Base-by-base conservation (phyloP, 179 eudicot genomes). In the Dionaea muscipula region DNA sequence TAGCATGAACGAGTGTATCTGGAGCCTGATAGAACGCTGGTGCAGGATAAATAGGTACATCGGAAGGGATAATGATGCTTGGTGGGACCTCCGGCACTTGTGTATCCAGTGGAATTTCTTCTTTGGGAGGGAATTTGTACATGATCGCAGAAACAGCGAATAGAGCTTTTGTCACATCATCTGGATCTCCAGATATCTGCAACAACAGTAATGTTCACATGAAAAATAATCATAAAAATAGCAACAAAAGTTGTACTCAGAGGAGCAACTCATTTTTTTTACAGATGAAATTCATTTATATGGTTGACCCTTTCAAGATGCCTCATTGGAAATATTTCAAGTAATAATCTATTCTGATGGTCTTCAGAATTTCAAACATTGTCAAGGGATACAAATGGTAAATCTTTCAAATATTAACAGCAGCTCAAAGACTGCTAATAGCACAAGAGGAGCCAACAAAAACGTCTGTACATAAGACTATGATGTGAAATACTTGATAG, bases 121-220 rank as follows among this genome's bases (percentile, higher is more conserved):
- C 99, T 75, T 78, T 93, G 12, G 99, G 85, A 27, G 74, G 26
- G 39, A 88, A 88, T 71, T 93, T 93, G 78, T 88, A 93, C 80
- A 93, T 79, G 56, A 93, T 79, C 13, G 95, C 69, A 69, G 99
- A 88, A 62, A 93, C 73, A 27, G 96, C 99, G 68, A 76, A 88
- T 47, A 93, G 57, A 21, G 95, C 96, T 68, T 69, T 81, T 78
- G 69, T 79, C 43, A 93, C 95, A 21, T 81, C 79, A 48, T 83
- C 95, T 21, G 94, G 52, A 54, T 85, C 95, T 47, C 99, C 99
- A 44, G 81, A 64, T 59, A 93, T 83, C 99, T 93, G 66, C 54
- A 48, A 26, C 24, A 7, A 47, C 33, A 18, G 24, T 23, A 35
- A 49, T 7, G 11, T 33, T 24, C 2, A 13, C 7, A 24, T 10